Conservation (phyloP, 2,329 filamentous ascomycete genomes). For the Rhynchosporium agropyri region DNA sequence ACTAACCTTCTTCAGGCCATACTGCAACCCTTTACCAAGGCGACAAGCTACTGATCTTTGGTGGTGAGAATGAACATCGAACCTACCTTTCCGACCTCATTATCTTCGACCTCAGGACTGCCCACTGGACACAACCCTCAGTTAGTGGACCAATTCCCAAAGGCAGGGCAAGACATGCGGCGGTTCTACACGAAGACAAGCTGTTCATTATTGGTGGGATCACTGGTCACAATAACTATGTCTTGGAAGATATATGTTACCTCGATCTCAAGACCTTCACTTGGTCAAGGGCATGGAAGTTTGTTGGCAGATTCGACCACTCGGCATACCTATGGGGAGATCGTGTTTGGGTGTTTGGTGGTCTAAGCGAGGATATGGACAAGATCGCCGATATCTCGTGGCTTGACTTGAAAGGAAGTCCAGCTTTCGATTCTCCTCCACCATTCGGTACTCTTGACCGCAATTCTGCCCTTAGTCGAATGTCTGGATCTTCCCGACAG, state of each 20-base stretch:
- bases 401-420: conserved; percentile 90
- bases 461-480: conserved; percentile 38
- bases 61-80: conserved; percentile 95
- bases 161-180: conserved; percentile 89
- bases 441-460: conserved; percentile 56
- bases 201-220: conserved; percentile 96
- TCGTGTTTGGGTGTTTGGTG: conserved; percentile 94
- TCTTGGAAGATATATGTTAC: conserved; percentile 95
- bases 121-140: conserved; percentile 92
- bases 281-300: conserved; percentile 95
- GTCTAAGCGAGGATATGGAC: conserved; percentile 94
- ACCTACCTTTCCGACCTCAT: conserved; percentile 95
- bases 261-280: conserved; percentile 96
- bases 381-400: conserved; percentile 96
- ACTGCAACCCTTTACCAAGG: conserved; percentile 93
- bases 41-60: conserved; percentile 94
- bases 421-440: conserved; percentile 76
- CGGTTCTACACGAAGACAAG: conserved; percentile 91
- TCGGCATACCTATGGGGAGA: conserved; percentile 91
- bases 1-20: conserved; percentile 63
- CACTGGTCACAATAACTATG: conserved; percentile 87
- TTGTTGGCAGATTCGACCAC: conserved; percentile 93
- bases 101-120: conserved; percentile 91
- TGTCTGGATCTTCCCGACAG: conserved; percentile 55
- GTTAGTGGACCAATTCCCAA: conserved; percentile 83